These are phyloP conservation scores for Myotisia sp. DNA, from an alignment of 2,329 filamentous ascomycete species.

Conservation along the genomic window DNA sequence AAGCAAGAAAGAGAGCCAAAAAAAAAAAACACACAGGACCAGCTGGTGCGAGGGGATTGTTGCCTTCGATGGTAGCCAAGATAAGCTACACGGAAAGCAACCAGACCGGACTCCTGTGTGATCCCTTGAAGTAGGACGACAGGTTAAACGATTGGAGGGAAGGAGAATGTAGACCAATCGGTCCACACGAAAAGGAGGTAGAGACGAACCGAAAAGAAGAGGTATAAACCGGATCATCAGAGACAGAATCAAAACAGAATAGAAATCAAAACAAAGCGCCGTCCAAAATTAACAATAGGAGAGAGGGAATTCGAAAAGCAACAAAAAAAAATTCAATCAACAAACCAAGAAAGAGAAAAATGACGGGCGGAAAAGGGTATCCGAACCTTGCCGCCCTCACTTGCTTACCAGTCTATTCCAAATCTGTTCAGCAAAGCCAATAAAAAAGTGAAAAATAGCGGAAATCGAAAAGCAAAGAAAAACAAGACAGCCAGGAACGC, in stretches of 20 bases:
- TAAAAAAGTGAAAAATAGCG: constrained; percentile 5
- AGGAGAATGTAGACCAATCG: not conserved
- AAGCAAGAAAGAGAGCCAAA: constrained; percentile 12
- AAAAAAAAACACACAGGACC: constrained; percentile 30
- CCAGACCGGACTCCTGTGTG: constrained; percentile 33
- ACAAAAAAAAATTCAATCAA: constrained; percentile 13
- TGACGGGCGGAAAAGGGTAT: constrained; percentile 15
- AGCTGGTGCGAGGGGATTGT: constrained; percentile 29
- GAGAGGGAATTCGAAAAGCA: constrained; percentile 4
- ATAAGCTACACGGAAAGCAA: constrained; percentile 23
- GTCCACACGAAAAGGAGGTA: not conserved
- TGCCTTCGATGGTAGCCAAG: constrained; percentile 23
- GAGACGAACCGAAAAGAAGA: not conserved
- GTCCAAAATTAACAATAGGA: not conserved
- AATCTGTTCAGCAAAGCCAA: constrained; percentile 14
- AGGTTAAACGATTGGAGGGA: not conserved
- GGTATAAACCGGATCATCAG: not conserved
- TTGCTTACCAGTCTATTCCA: constrained; percentile 23
- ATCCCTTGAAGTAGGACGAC: constrained; percentile 16
- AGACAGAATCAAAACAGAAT: not conserved
- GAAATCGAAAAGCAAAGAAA: constrained; percentile 22
- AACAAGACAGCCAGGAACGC: constrained; percentile 14
- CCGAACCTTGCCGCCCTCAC: constrained; percentile 23
- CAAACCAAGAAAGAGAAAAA: constrained; percentile 20
- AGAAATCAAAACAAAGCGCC: constrained; percentile 1